phyloP scores from a whole-genome alignment of 1,139 yeast species.

The Nakaseomyces bracarensis region DNA sequence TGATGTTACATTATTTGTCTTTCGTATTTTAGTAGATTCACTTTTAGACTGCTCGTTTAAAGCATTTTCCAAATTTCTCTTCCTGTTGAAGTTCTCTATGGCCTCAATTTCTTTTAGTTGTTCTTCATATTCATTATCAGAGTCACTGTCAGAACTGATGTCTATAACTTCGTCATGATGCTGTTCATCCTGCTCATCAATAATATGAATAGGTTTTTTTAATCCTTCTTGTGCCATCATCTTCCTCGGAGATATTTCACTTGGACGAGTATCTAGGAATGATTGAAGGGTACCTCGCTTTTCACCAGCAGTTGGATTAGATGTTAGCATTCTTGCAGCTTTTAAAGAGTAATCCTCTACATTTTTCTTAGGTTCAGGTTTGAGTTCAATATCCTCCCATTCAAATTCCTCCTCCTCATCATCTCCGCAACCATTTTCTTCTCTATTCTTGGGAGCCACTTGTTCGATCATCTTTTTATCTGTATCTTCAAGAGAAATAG shows the following conservation, averaged over 20 bases:
- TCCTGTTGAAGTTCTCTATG: slow-evolving; percentile 28
- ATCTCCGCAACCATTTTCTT: slow-evolving; percentile 26
- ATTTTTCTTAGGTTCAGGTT: slow-evolving; percentile 21
- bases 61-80: background rate
- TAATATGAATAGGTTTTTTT: slow-evolving; percentile 5
- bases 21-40: background rate
- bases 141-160: background rate
- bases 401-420: slow-evolving; percentile 42
- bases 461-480: slow-evolving; percentile 10
- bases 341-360: slow-evolving; percentile 33
- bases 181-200: slow-evolving; percentile 11
- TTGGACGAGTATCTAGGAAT: slow-evolving; percentile 26
- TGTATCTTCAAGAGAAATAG: slow-evolving; percentile 40
- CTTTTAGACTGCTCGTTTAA: background rate
- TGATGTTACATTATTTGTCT: background rate
- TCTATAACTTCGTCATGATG: slow-evolving; percentile 13
- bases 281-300: slow-evolving; percentile 25
- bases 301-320: slow-evolving; percentile 11
- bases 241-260: slow-evolving; percentile 19
- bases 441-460: slow-evolving; percentile 13
- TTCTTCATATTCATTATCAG: slow-evolving; percentile 9
- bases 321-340: slow-evolving; percentile 34
- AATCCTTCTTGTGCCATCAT: slow-evolving; percentile 7
- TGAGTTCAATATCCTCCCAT: slow-evolving; percentile 54
- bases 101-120: slow-evolving; percentile 36